phyloP scores from a whole-genome alignment of 495 filamentous ascomycete genomes.

The Penicillium dipodomyicola region DNA sequence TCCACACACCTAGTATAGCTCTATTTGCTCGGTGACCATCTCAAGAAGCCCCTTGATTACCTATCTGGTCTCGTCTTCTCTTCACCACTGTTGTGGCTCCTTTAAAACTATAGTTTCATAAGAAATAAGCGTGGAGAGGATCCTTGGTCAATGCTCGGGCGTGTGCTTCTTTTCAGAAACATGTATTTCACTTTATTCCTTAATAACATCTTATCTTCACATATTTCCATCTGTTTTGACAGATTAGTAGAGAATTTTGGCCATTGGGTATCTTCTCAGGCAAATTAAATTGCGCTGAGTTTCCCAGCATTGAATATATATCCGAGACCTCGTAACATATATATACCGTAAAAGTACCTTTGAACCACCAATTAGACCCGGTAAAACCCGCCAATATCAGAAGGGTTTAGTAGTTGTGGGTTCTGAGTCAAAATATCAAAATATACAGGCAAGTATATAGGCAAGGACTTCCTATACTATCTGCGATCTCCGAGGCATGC shows the following conservation, averaged over 20 bases:
- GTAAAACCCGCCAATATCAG: too few species aligned
- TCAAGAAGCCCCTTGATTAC: not conserved
- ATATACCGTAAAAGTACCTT: too few species aligned
- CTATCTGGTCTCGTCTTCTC: not conserved
- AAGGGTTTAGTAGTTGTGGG: too few species aligned
- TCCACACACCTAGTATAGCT: not conserved
- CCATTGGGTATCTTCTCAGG: not conserved
- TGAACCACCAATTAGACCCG: too few species aligned
- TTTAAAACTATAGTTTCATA: not conserved
- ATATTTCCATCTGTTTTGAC: not conserved
- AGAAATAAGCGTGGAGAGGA: not conserved
- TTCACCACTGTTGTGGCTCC: not conserved
- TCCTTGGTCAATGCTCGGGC: not conserved
- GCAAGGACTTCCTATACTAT: too few species aligned
- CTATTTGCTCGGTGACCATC: too few species aligned
- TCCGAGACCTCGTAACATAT: not conserved
- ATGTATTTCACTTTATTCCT: not conserved
- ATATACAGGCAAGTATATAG: too few species aligned
- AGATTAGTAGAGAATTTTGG: not conserved
- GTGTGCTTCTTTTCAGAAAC: not conserved
- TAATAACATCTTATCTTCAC: not conserved
- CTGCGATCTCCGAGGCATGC: slow-evolving; percentile 9
- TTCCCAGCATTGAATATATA: not conserved
- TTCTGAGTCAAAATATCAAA: too few species aligned
- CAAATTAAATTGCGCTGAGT: not conserved